These are phyloP conservation scores for Gliomastix tumulicola DNA, from an alignment of 2,329 filamentous ascomycete species.

Conservation along the genomic window DNA sequence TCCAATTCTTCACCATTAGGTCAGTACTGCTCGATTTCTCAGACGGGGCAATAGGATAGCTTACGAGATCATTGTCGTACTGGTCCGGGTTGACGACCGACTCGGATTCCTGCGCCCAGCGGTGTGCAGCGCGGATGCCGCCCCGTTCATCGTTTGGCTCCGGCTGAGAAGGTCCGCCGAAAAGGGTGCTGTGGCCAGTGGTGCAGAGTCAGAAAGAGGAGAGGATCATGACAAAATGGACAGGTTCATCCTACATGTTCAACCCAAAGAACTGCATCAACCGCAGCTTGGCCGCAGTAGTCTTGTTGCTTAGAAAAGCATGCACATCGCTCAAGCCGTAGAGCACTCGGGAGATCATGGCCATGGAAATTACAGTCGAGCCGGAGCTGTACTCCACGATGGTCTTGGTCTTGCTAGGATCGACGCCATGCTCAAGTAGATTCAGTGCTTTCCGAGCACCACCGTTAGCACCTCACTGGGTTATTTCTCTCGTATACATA, in stretches of 20 bases:
- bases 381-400: constrained; percentile 57
- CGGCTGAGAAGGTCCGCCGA: constrained; percentile 51
- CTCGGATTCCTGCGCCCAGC: constrained; percentile 30
- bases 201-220: too few relatives aligned
- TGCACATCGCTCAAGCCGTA: constrained; percentile 22
- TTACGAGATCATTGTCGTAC: constrained; percentile 11
- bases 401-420: constrained; percentile 33
- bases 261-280: constrained; percentile 12
- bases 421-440: constrained; percentile 30
- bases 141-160: constrained; percentile 46
- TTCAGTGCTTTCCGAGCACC: too few relatives aligned
- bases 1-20: constrained; percentile 37
- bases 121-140: constrained; percentile 40
- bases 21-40: constrained; percentile 47
- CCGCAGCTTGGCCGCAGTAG: constrained; percentile 7
- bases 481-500: too few relatives aligned
- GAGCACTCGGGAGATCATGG: constrained; percentile 7
- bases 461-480: too few relatives aligned
- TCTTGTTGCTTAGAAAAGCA: constrained; percentile 39
- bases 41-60: constrained; percentile 27
- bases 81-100: constrained; percentile 21
- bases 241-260: constrained; percentile 7
- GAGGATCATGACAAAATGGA: too few relatives aligned
- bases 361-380: constrained; percentile 54
- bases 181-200: constrained; percentile 39